phyloP scores from a whole-genome alignment of 768 basidiomycete species.

The Tulasnella sp. region DNA sequence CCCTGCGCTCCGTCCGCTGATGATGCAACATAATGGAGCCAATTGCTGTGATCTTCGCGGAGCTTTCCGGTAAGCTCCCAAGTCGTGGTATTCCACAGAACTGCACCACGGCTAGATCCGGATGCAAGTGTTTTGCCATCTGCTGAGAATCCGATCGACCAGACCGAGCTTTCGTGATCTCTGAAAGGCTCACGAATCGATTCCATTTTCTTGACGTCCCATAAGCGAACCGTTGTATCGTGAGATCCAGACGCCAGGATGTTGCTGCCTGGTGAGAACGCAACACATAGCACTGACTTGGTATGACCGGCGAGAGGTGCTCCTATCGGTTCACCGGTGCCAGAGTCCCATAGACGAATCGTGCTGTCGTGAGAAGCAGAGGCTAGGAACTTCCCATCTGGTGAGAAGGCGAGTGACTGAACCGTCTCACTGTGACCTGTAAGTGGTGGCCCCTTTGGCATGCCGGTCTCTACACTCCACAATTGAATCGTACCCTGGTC shows the following conservation, averaged over 20 bases:
- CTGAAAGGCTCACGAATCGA: not conserved
- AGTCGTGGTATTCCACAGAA: not conserved
- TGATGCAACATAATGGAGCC: not conserved
- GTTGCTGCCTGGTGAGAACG: conserved; percentile 23
- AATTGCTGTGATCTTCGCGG: not conserved
- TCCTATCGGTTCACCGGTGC: not conserved
- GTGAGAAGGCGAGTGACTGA: conserved; percentile 5
- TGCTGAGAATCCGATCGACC: not conserved
- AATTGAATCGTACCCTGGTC: conserved; percentile 4
- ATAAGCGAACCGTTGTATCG: conserved; percentile 20
- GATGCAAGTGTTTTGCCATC: not conserved
- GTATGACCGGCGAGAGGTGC: conserved; percentile 12
- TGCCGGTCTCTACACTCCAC: not conserved
- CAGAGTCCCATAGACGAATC: conserved; percentile 17
- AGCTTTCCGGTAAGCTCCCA: not conserved
- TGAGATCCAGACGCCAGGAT: conserved; percentile 21
- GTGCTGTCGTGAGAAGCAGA: conserved; percentile 19
- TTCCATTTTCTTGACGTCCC: conserved; percentile 41
- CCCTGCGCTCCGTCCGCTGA: not conserved
- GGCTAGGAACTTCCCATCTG: conserved; percentile 10
- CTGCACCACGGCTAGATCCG: not conserved
- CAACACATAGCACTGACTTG: not conserved
- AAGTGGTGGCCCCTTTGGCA: not conserved
- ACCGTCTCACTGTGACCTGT: not conserved
- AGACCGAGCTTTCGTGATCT: not conserved